Conservation (phyloP, 805 yeast genomes). For the Cyberlindnera samutprakarnensis region DNA sequence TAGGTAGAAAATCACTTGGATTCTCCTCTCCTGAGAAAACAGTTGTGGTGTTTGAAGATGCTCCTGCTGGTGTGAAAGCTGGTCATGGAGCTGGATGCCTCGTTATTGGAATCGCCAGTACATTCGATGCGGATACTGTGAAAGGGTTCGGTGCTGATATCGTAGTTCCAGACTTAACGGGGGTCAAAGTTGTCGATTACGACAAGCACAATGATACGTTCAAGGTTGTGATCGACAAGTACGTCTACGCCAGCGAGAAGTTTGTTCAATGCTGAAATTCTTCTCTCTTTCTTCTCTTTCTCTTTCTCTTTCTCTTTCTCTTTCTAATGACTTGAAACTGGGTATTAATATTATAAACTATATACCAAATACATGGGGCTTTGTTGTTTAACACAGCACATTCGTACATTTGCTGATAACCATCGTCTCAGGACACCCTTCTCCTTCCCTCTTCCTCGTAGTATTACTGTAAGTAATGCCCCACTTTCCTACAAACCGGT, state of each 20-base stretch:
- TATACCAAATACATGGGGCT: no score
- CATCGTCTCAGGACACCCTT: slow-evolving; percentile 3
- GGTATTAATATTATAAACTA: no score
- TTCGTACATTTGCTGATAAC: slow-evolving; percentile 16
- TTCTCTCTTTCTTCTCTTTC: no score
- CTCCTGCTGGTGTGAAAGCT: slow-evolving; percentile 81
- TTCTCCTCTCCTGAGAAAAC: slow-evolving; percentile 27
- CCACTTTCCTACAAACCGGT: slow-evolving; percentile 32
- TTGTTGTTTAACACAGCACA: slow-evolving; percentile 12
- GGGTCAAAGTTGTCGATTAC: slow-evolving; percentile 53
- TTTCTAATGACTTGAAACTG: no score
- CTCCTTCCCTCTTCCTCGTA: slow-evolving; percentile 26
- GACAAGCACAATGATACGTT: slow-evolving; percentile 31
- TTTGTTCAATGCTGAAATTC: neutral
- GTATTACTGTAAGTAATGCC: slow-evolving; percentile 32
- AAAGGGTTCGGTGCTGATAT: slow-evolving; percentile 71
- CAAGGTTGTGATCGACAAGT: slow-evolving; percentile 30
- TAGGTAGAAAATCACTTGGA: slow-evolving; percentile 39
- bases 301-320: no score
- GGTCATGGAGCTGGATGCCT: slow-evolving; percentile 80
- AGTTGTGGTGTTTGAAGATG: slow-evolving; percentile 76
- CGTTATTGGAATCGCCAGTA: slow-evolving; percentile 78
- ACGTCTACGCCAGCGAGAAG: slow-evolving; percentile 14
- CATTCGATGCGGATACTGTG: slow-evolving; percentile 60
- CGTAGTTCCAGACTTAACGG: slow-evolving; percentile 63